A percentile compares a stretch with the other conserved stretches of the same genome.
Conservation (phyloP, 2,329 filamentous ascomycete genomes). For the Phoma herbarum region DNA sequence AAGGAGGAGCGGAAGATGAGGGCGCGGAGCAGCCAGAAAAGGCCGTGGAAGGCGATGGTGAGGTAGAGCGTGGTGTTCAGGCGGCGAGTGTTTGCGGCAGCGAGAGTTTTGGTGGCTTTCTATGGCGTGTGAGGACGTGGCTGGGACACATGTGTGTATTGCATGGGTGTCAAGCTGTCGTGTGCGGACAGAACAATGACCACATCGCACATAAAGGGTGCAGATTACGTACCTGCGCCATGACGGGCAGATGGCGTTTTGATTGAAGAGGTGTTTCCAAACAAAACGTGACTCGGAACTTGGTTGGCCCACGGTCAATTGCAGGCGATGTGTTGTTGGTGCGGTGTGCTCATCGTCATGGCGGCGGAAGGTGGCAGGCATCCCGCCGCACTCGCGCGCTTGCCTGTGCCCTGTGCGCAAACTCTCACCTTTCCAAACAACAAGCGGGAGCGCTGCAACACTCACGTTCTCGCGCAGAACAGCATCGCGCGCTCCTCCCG, state of each 20-base stretch:
- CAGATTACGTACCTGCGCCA: slow-evolving; percentile 36
- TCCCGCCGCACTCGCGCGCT: slow-evolving; percentile 9
- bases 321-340: slow-evolving; percentile 11
- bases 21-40: slow-evolving; percentile 78
- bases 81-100: slow-evolving; percentile 78
- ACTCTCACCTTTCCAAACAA: slow-evolving; percentile 32
- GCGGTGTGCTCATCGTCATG: slow-evolving; percentile 24
- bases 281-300: background rate
- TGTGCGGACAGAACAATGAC: slow-evolving; percentile 1
- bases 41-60: slow-evolving; percentile 72
- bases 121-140: slow-evolving; percentile 30
- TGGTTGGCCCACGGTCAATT: slow-evolving; percentile 6
- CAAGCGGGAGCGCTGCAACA: slow-evolving; percentile 35
- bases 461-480: slow-evolving; percentile 22
- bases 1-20: slow-evolving; percentile 70
- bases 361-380: slow-evolving; percentile 17
- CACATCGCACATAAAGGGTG: background rate
- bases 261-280: slow-evolving; percentile 1
- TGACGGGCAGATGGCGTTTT: slow-evolving; percentile 16
- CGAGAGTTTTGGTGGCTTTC: slow-evolving; percentile 68
- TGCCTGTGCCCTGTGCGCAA: slow-evolving; percentile 29
- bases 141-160: background rate
- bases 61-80: slow-evolving; percentile 85
- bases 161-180: slow-evolving; percentile 4
- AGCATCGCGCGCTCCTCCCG: slow-evolving; percentile 15